Base-by-base conservation (phyloP, 73 alveolate species). In the Halteria grandinella region DNA sequence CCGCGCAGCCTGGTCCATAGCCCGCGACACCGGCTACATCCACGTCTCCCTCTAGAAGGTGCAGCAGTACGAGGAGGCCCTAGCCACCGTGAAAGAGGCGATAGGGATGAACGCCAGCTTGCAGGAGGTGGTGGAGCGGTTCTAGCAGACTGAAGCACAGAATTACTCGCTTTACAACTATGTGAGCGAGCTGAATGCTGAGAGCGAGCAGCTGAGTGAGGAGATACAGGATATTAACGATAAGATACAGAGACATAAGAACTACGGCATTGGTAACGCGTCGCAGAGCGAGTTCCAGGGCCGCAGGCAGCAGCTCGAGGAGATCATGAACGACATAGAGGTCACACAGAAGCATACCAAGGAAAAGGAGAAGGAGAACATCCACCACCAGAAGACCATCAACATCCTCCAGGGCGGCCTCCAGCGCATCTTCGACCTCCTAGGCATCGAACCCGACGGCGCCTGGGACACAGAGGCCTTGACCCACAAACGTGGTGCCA, bases 171-270 rank as follows among this genome's bases (percentile, higher is more conserved):
- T 82, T 34, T 87, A 86, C 52, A 93, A 90, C 66, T 93, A 90
- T 74, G 98, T 90, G 23, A 87, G 89, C 32, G 95, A 87, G 52
- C 89, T 93, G 8, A 80, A 89, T 8, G 85, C 86, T 63, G 98
- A 93, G 37, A 87, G 90, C 39, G 96, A 93, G 53, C 94, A 90
- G 55, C 75, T 90, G 15, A 44, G 83, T 70, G 85, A 72, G 47
- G 74, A 84, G 75, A 83, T 40, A 31, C 57, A 75, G 74, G 91
- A 45, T 50, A 86, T n/a, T n/a, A n/a, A n/a, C n/a, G n/a, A n/a
- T n/a, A n/a, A n/a, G n/a, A n/a, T n/a, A n/a, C n/a, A n/a, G 32
- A 79, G 93, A 14, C 41, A 72, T n/a, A 59, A 62, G 45, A 63
- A 75, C 11, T 89, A 85, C 58, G 45, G 62, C 7, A 45, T 64